Evolutionary conservation across 2,329 filamentous ascomycete species (phyloP).

Genomic region (Penicillium sp.): DNA sequence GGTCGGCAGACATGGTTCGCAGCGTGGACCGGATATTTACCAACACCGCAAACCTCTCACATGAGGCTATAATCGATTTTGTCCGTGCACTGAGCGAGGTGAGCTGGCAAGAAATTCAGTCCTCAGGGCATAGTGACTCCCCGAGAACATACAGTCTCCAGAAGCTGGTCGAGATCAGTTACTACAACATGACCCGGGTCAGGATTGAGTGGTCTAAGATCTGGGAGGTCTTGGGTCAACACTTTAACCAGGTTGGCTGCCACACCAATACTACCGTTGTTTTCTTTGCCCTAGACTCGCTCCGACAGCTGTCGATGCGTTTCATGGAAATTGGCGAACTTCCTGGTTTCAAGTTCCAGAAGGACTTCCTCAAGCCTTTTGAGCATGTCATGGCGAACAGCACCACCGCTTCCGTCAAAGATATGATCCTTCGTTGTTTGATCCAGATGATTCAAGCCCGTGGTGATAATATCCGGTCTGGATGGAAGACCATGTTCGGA

Average conservation of each 20-base stretch:
- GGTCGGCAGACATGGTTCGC: conserved; percentile 89
- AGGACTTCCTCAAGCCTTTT: conserved; percentile 97
- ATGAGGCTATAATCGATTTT: conserved; percentile 94
- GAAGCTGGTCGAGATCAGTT: conserved; percentile 97
- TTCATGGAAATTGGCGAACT: conserved; percentile 99
- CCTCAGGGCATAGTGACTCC: conserved; percentile 91
- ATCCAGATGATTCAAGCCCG: conserved; percentile 99
- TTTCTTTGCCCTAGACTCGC: conserved; percentile 92
- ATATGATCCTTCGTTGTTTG: conserved; percentile 92
- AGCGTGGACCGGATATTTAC: conserved; percentile 95
- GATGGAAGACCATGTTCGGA: conserved; percentile 99
- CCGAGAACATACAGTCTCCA: conserved; percentile 96
- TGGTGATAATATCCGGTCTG: conserved; percentile 94
- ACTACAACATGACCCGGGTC: conserved; percentile 99
- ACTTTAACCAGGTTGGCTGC: conserved; percentile 97
- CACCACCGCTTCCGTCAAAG: conserved; percentile 86
- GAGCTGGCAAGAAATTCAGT: conserved; percentile 98
- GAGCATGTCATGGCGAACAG: conserved; percentile 97
- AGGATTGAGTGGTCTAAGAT: conserved; percentile 98
- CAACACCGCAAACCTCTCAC: conserved; percentile 88
- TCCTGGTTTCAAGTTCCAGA: conserved; percentile 99
- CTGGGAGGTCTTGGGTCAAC: conserved; percentile 95
- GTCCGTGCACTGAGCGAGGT: conserved; percentile 90
- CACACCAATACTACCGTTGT: conserved; percentile 96
- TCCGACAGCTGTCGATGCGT: conserved; percentile 94